These are phyloP conservation scores for Oryza glumipatula DNA, from an alignment of 176 grass and related monocot genomes.

Conservation along the genomic window DNA sequence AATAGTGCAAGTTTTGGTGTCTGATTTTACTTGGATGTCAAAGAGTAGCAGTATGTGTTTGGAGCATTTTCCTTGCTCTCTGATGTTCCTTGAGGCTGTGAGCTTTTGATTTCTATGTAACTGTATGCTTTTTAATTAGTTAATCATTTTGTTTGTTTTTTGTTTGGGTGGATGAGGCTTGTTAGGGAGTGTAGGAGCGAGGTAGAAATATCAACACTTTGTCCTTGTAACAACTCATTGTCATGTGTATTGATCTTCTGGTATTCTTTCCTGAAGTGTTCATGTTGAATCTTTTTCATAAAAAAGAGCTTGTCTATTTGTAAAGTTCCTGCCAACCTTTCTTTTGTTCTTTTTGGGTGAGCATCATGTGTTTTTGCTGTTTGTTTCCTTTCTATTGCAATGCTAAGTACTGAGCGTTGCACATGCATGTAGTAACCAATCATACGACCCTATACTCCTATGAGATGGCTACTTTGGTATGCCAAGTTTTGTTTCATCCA, in stretches of 20 bases:
- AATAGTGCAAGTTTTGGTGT: background rate
- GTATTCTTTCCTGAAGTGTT: background rate
- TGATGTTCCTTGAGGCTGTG: background rate
- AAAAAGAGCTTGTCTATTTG: background rate
- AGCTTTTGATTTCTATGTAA: background rate
- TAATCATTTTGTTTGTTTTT: background rate
- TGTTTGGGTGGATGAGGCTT: background rate
- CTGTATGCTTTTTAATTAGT: background rate
- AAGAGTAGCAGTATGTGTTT: background rate
- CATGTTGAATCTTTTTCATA: background rate
- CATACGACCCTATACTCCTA: background rate
- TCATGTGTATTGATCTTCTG: background rate
- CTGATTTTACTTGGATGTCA: background rate
- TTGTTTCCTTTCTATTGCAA: background rate
- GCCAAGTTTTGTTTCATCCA: background rate
- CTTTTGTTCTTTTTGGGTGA: background rate
- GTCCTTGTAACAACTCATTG: background rate
- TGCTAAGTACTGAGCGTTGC: background rate
- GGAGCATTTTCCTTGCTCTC: background rate
- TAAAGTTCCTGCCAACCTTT: conserved; percentile 1
- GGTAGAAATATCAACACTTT: background rate
- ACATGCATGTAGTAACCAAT: background rate
- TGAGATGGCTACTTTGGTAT: conserved; percentile 14
- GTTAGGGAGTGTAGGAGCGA: background rate
- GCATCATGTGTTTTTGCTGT: background rate